Percentiles rank a stretch among this genome's conserved stretches.
Conservation (phyloP, 257 asterid genomes). For the Solanum chilense region DNA sequence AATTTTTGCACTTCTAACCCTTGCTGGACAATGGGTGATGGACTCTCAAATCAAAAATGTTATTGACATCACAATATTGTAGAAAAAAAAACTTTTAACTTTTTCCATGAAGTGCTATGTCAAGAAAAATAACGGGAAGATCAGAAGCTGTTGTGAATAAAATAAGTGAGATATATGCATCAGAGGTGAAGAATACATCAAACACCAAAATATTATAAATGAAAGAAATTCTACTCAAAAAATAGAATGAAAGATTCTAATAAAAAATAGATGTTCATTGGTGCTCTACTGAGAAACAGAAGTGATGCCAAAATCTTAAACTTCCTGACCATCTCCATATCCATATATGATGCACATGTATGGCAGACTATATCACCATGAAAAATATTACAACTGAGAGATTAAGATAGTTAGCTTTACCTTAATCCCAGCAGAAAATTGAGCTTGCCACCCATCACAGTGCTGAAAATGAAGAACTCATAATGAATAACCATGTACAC, state of each 20-base stretch:
- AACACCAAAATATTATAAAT: not conserved
- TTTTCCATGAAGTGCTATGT: not conserved
- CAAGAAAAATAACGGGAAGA: not conserved
- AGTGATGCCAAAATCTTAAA: not conserved
- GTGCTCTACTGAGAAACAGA: not conserved
- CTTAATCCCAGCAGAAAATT: conserved; percentile 86
- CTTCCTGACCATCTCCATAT: not conserved
- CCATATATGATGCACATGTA: not conserved
- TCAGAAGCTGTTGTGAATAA: not conserved
- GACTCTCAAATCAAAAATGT: not conserved
- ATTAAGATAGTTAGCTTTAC: conserved; percentile 20
- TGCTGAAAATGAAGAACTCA: conserved; percentile 28
- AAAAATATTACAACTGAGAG: conserved; percentile 1
- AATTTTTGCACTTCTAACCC: not conserved
- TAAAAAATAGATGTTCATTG: not conserved
- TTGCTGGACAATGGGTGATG: not conserved
- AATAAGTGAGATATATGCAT: not conserved
- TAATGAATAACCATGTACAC: not conserved
- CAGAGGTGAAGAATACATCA: not conserved
- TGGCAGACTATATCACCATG: not conserved
- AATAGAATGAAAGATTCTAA: not conserved
- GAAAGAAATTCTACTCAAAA: not conserved
- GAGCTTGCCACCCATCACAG: conserved; percentile 68
- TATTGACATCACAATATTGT: not conserved
- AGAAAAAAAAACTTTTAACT: not conserved